These are phyloP conservation scores for Inga laurina DNA, from an alignment of 306 rosid genomes.

Conservation along the genomic window DNA sequence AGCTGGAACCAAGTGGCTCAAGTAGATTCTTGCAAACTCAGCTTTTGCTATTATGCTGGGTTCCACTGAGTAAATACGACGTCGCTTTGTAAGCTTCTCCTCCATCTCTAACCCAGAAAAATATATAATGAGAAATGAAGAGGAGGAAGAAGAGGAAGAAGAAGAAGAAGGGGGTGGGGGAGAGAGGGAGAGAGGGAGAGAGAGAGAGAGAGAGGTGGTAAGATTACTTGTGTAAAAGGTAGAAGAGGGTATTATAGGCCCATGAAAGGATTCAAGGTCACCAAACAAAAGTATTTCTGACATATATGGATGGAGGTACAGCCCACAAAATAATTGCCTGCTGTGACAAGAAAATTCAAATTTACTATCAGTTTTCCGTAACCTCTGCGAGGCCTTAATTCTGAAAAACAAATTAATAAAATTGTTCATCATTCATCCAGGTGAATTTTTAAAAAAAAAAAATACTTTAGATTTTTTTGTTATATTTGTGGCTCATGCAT, in stretches of 20 bases:
- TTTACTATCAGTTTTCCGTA: background rate
- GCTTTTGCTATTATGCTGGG: slow-evolving; percentile 42
- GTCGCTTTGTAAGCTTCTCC: slow-evolving; percentile 40
- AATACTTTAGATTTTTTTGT: background rate
- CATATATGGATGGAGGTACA: background rate
- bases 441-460: too few relatives aligned
- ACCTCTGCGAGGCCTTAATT: background rate
- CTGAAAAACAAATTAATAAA: background rate
- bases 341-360: background rate
- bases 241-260: background rate
- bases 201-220: too few relatives aligned
- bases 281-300: background rate
- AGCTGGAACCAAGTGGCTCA: slow-evolving; percentile 54
- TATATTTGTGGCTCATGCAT: background rate
- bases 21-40: slow-evolving; percentile 53
- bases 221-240: background rate
- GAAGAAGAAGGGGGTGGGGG: background rate
- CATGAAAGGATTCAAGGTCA: background rate
- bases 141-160: background rate
- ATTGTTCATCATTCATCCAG: background rate
- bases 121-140: background rate
- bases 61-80: slow-evolving; percentile 51
- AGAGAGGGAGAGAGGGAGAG: background rate
- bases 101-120: slow-evolving; percentile 7
- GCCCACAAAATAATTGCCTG: background rate